Base-by-base conservation (phyloP, 148 eudicot genomes). In the Nyssa sinensis region DNA sequence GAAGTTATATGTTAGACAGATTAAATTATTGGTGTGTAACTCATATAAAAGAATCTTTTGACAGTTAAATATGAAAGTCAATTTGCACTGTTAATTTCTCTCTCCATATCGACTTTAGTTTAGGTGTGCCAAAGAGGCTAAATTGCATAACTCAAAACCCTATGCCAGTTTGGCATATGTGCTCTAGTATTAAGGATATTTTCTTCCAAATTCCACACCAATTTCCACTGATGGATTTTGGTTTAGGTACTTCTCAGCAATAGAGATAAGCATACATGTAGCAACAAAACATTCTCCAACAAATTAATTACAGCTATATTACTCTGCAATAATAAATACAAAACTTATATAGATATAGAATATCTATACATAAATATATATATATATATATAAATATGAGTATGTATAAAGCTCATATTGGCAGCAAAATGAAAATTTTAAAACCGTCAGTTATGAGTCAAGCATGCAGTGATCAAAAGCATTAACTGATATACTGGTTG, bases 171-270 rank as follows among this genome's bases (percentile, higher is more conserved):
- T 33, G 29, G 27, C 21, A 30, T 24, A 5, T 24, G 49, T 58
- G 29, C 33, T 32, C 60, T 71, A 58, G 49, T 29, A 24, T 21
- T 33, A 70, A 23, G 23, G 74, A 16, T 21, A 57, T 6, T 55
- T 24, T 58, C 47, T 34, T 9, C 30, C 0, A 16, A 34, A 35
- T n/a, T 71, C 49, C 49, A 34, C 16, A 51, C 13, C 49, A 34
- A n/a, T 69, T 70, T 57, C 73, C 37, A 51, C n/a, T 62, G 1
- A 55, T 12, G 44, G 21, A 31, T 51, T 70, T 23, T 55, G n/a
- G 5, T 58, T 57, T 58, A 55, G 64, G 51, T 57, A 70, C 49
- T 70, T 33, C 37, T 47, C n/a, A n/a, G 39, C 32, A 57, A 70
- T 5, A 12, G 25, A 34, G 53, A 60, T 1, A 25, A 71, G 17